These are phyloP conservation scores for Hortiboletus campestris DNA, from an alignment of 768 basidiomycete species.

Conservation along the genomic window DNA sequence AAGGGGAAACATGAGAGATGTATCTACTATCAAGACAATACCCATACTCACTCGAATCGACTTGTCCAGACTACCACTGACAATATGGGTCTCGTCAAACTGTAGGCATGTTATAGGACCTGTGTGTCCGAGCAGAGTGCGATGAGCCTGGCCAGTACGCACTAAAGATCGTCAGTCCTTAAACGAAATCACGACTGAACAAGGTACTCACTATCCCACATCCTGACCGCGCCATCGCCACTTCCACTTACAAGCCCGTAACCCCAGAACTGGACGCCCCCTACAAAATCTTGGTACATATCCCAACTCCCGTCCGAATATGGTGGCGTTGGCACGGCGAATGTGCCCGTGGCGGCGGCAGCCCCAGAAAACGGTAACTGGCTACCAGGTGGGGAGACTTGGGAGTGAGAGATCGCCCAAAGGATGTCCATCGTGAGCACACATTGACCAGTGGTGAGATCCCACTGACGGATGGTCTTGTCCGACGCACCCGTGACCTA, in stretches of 20 bases:
- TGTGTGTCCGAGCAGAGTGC: constrained; percentile 90
- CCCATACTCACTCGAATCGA: constrained; percentile 68
- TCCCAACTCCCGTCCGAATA: constrained; percentile 91
- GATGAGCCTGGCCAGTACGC: constrained; percentile 96
- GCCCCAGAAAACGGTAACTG: constrained; percentile 50
- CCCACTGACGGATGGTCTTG: constrained; percentile 98
- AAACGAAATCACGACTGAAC: not conserved
- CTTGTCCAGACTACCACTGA: constrained; percentile 92
- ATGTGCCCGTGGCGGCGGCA: constrained; percentile 57
- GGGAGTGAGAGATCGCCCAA: constrained; percentile 96
- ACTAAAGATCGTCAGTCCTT: constrained; percentile 45
- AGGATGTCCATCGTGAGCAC: constrained; percentile 99
- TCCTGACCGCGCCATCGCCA: constrained; percentile 93
- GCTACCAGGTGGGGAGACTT: constrained; percentile 41
- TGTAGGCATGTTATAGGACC: constrained; percentile 91
- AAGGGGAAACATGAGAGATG: not conserved
- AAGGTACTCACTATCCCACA: constrained; percentile 92
- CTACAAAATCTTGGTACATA: constrained; percentile 96
- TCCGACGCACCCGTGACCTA: constrained; percentile 97
- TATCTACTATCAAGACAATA: not conserved
- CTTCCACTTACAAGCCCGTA: constrained; percentile 96
- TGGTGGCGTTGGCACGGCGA: constrained; percentile 83
- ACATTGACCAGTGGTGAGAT: constrained; percentile 94
- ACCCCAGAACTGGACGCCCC: constrained; percentile 98
- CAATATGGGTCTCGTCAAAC: constrained; percentile 94